These are phyloP conservation scores for Boletus subparvulus DNA, from an alignment of 768 basidiomycete species.

Conservation along the genomic window DNA sequence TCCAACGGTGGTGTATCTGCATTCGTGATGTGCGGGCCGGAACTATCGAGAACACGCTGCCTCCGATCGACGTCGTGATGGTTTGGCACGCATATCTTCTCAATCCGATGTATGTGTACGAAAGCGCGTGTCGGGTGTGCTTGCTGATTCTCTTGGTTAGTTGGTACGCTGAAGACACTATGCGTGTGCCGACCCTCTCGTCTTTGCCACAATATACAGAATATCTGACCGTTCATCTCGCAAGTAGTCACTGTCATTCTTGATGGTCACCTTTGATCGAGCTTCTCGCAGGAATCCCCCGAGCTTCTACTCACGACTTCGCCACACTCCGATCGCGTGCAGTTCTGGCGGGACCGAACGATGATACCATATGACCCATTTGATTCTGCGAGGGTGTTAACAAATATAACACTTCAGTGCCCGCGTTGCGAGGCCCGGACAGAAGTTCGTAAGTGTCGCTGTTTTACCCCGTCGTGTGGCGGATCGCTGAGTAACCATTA, in stretches of 20 bases:
- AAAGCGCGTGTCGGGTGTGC: background rate
- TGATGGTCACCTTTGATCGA: background rate
- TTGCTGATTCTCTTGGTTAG: background rate
- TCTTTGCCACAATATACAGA: slow-evolving; percentile 10
- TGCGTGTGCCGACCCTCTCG: slow-evolving; percentile 1
- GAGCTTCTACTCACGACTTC: slow-evolving; percentile 3
- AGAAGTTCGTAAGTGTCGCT: slow-evolving; percentile 23
- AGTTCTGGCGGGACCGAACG: background rate
- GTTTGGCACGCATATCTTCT: slow-evolving; percentile 39
- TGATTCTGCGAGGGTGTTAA: slow-evolving; percentile 21
- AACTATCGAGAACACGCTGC: slow-evolving; percentile 11
- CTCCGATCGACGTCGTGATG: slow-evolving; percentile 39
- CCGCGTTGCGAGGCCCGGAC: slow-evolving; percentile 26
- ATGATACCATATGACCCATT: slow-evolving; percentile 20
- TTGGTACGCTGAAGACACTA: slow-evolving; percentile 22
- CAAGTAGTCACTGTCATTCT: background rate
- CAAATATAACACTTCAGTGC: slow-evolving; percentile 24
- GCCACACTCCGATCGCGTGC: background rate
- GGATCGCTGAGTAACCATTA: slow-evolving; percentile 12
- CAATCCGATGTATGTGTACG: slow-evolving; percentile 29
- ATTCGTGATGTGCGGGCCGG: background rate
- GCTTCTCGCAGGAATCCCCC: background rate
- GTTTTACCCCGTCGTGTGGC: background rate
- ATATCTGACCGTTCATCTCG: slow-evolving; percentile 11
- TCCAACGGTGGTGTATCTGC: slow-evolving; percentile 34